Conservation (phyloP, 768 basidiomycete species). For the Boletus bicolor region DNA sequence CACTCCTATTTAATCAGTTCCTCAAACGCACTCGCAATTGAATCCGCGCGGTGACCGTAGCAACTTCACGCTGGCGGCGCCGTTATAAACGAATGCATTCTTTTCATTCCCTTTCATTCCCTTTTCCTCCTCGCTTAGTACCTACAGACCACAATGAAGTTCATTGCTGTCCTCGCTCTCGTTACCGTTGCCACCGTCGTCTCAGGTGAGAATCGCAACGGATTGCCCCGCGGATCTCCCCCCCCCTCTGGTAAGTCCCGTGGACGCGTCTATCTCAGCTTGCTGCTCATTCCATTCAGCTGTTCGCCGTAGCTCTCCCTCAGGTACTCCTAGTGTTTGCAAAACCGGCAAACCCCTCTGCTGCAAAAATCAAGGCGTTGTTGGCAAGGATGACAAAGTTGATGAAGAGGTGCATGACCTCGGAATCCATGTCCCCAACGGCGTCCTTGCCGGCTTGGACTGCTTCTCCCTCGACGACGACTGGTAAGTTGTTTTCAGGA, state of each 20-base stretch:
- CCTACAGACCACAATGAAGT: constrained; percentile 24
- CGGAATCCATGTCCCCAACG: accelerated
- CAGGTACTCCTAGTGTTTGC: constrained; percentile 28
- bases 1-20: too few species aligned
- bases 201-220: constrained; percentile 19
- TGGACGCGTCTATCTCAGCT: neutral
- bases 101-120: neutral
- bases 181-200: constrained; percentile 36
- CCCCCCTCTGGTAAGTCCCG: constrained; percentile 26
- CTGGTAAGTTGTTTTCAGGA: constrained; percentile 14
- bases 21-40: too few species aligned
- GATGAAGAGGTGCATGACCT: neutral
- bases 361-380: constrained; percentile 2
- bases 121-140: neutral
- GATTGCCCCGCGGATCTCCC: too few species aligned
- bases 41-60: too few species aligned
- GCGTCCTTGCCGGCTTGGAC: constrained; percentile 21
- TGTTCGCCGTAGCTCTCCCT: constrained; percentile 37
- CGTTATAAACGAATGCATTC: neutral
- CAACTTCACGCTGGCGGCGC: too few species aligned
- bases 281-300: constrained; percentile 21
- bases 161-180: constrained; percentile 34
- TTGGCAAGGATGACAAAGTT: neutral
- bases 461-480: constrained; percentile 31
- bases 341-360: constrained; percentile 17